Percentiles rank a stretch among this genome's conserved stretches.
Conservation (phyloP, 176 grass and related monocot genomes). For the Oropetium thomaeum region DNA sequence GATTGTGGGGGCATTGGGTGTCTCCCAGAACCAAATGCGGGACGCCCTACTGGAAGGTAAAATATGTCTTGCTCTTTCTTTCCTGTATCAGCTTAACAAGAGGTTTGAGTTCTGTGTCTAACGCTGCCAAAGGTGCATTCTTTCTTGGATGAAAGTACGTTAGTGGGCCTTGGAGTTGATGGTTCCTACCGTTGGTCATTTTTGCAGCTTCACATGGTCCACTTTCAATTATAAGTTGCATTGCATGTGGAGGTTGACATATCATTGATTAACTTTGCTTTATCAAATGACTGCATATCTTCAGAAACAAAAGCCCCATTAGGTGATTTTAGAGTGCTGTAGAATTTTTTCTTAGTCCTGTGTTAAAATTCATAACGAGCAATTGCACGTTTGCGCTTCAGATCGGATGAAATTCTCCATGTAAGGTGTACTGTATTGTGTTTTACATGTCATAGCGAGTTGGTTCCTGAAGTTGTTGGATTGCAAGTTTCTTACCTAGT, state of each 20-base stretch:
- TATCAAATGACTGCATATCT: background rate
- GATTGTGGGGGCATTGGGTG: conserved; percentile 51
- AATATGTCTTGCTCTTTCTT: background rate
- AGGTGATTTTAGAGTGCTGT: too few species aligned
- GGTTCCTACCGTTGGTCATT: background rate
- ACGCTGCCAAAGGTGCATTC: background rate
- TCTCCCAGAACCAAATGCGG: conserved; percentile 58
- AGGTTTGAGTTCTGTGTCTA: background rate
- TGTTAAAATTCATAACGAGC: too few species aligned
- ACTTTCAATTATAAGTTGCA: conserved; percentile 1
- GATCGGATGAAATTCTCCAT: too few species aligned
- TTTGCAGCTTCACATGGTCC: background rate
- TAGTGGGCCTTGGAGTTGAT: conserved; percentile 9
- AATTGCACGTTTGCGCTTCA: too few species aligned
- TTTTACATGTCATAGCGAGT: background rate
- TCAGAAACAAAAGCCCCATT: too few species aligned
- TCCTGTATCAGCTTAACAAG: background rate
- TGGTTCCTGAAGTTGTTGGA: too few species aligned
- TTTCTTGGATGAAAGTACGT: background rate
- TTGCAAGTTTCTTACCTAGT: too few species aligned
- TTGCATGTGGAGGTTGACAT: too few species aligned
- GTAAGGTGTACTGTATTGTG: background rate
- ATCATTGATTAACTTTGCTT: background rate
- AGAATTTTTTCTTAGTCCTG: too few species aligned
- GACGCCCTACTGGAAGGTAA: conserved; percentile 73